These are phyloP conservation scores for Fraxinus americana DNA, from an alignment of 257 asterid species.

Conservation along the genomic window DNA sequence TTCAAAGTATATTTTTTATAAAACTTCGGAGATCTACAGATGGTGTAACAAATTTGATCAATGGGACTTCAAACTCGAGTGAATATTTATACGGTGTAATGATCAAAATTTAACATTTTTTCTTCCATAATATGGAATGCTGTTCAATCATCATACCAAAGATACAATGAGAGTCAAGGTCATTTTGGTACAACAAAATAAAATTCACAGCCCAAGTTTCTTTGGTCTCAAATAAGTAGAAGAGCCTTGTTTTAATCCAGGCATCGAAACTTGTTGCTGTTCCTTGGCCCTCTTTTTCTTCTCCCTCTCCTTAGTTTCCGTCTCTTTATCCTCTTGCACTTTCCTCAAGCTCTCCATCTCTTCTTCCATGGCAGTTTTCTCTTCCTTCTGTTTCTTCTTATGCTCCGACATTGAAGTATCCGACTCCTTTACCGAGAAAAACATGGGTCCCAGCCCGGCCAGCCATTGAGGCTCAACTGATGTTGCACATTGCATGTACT, in stretches of 20 bases:
- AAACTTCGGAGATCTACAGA: too few relatives aligned
- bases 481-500: conserved; percentile 92
- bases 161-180: neutral
- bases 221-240: conserved; percentile 78
- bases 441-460: conserved; percentile 96
- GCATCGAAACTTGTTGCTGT: conserved; percentile 67
- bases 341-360: conserved; percentile 88
- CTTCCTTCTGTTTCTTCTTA: conserved; percentile 82
- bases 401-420: conserved; percentile 85
- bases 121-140: too few relatives aligned
- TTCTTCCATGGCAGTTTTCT: conserved; percentile 90
- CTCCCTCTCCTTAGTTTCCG: conserved; percentile 54
- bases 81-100: too few relatives aligned
- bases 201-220: conserved; percentile 62
- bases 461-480: conserved; percentile 94
- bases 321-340: conserved; percentile 55
- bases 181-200: neutral
- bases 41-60: too few relatives aligned
- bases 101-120: neutral
- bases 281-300: conserved; percentile 66
- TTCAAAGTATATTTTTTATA: too few relatives aligned
- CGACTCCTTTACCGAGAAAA: conserved; percentile 87
- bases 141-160: neutral
- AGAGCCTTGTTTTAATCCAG: conserved; percentile 73
- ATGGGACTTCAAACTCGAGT: too few relatives aligned